Base-by-base conservation (phyloP, 75 land plant species). In the Ceratopteris richardii region DNA sequence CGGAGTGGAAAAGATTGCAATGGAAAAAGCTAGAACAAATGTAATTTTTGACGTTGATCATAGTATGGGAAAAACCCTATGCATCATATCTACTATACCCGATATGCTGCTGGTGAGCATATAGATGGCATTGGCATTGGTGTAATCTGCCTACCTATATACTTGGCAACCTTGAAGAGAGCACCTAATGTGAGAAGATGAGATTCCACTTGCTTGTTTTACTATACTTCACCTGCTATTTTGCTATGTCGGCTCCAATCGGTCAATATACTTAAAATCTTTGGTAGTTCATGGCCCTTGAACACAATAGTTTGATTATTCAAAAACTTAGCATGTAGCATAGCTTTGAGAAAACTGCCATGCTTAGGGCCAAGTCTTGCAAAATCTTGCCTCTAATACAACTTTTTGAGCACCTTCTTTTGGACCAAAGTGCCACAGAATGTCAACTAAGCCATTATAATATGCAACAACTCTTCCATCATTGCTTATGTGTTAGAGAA, bases 231-330 rank as follows among this genome's bases (percentile, higher is more conserved):
- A 1, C 98, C 98, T 10, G 85, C 80, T 17, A 94, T 85, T 66
- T 88, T 93, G 74, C 98, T 93, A 66, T 94, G 98, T 69, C 83
- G 88, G 42, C 98, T 96, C 98, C 98, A 94, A 14, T 96, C 96
- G 9, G 98, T 94, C 78, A 94, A 75, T 61, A 94, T 89, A 68
- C 98, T 94, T 47, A 94, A 51, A 44, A 83, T 68, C 47, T 80
- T 67, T 4, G 98, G 98, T 46, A 94, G 70, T 23, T 77, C 70
- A 25, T 73, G 85, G 46, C 98, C 96, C 57, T 86, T 71, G 56
- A 76, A 85, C 20, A 94, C 70, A 55, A 86, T 62, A 43, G 87
- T 65, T 33, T 76, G 79, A 19, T 89, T 83, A 31, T 73, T 72
- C 25, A 94, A 79, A n/a, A 52, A 67, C 98, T 96, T 89, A n/a